Evolutionary conservation across 768 basidiomycete genomes (phyloP), one percentile per base, ranked within the genome.

Genomic region (Xanthoconium purpureum): DNA sequence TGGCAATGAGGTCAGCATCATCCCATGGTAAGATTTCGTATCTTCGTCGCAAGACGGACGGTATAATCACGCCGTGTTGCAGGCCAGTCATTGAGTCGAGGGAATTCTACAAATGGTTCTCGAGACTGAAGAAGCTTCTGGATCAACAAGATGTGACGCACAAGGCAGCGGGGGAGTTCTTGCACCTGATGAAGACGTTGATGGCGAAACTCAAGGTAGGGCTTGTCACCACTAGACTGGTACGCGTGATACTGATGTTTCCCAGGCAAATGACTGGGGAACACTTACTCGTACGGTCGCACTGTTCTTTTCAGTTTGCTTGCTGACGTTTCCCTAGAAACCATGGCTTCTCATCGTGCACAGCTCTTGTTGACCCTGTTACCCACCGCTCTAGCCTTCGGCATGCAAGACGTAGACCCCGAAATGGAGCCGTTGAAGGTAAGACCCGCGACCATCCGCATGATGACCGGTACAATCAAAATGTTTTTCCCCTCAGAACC

Each of bases 161-260:
- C 59, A 66, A 69, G 5, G 72, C 75, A 0, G 84, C 80, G 0
- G 78, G 79, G 29, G 75, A 80, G 52, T 85, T 85, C 61, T 66
- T 85, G 17, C 77, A 78, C 37, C 76, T 78, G 0, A 68, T 85
- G 61, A 85, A 85, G 67, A 81, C 80, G 0, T 58, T 85, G 47
- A 85, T 85, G 84, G 84, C 84, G 7, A 85, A 85, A 57, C 67
- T 85, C 52, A 85, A 84, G 76, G 84, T 80, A 37, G 44, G 55
- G 30, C 24, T n/a, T 52, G 20, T 39, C 18, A 2, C 12, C 9
- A 3, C 24, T 45, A 17, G 45, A n/a, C 18, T 3, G 15, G 0
- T 15, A n/a, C 3, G 5, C 6, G 3, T 17, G 18, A 54, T 49
- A n/a, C 45, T 60, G 9, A 63, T 20, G 11, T 6, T 36, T 59